A percentile compares a stretch with the other conserved stretches of the same genome.
phyloP scores from a whole-genome alignment of 2,329 filamentous ascomycete genomes.

The Eutypa lata region DNA sequence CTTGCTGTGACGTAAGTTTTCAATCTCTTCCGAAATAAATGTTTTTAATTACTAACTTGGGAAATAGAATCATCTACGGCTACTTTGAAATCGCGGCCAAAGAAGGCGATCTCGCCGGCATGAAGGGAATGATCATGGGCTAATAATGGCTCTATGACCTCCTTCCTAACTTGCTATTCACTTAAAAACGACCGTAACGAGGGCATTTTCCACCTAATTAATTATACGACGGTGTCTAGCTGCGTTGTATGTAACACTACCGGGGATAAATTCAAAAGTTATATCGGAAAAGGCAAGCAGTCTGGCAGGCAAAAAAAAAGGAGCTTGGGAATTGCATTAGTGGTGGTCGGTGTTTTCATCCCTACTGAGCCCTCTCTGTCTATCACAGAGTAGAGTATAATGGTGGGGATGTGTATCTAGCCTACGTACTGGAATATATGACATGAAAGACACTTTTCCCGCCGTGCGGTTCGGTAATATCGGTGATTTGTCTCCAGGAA shows the following conservation, averaged over 20 bases:
- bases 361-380: not conserved
- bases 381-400: not conserved
- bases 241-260: not conserved
- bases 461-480: not conserved
- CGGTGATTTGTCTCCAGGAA: too few relatives aligned
- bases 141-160: slow-evolving; percentile 39
- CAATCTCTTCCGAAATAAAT: not conserved
- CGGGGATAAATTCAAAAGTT: not conserved
- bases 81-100: slow-evolving; percentile 99
- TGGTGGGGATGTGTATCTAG: not conserved
- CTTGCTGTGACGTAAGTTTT: slow-evolving; percentile 91
- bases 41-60: slow-evolving; percentile 31
- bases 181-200: not conserved
- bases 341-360: not conserved
- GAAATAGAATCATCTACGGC: slow-evolving; percentile 89
- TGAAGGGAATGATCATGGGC: slow-evolving; percentile 72
- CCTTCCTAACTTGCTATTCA: not conserved
- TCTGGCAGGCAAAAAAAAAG: not conserved
- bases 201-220: not conserved
- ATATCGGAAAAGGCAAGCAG: not conserved
- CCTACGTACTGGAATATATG: not conserved
- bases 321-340: not conserved
- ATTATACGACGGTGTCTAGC: not conserved
- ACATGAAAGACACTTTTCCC: not conserved
- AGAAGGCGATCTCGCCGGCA: slow-evolving; percentile 88